Percentiles rank a stretch among this genome's conserved stretches.
Conservation (phyloP, 176 grass and related monocot species). For the Aegilops bicornis region DNA sequence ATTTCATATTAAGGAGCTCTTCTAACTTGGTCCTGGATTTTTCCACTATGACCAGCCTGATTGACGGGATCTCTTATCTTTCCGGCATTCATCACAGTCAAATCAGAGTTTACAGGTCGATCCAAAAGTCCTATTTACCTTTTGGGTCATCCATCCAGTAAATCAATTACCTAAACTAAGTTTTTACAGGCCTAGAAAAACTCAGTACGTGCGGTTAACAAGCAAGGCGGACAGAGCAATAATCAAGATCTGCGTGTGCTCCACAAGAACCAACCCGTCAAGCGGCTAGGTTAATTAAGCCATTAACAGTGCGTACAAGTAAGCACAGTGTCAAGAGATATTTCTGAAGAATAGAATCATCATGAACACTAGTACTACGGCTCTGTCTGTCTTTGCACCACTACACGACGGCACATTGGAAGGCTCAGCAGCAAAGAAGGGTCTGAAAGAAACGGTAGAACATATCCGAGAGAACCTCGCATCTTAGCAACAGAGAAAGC, state of each 20-base stretch:
- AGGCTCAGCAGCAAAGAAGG: background rate
- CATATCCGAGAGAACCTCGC: background rate
- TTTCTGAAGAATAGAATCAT: background rate
- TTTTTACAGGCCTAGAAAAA: background rate
- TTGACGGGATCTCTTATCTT: background rate
- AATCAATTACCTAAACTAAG: background rate
- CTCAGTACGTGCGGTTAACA: background rate
- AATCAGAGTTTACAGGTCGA: background rate
- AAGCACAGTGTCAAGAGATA: background rate
- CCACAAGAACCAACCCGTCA: background rate
- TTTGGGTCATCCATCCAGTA: background rate
- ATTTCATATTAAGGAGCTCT: too few relatives aligned
- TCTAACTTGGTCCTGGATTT: too few relatives aligned
- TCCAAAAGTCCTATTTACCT: background rate
- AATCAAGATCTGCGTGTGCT: background rate
- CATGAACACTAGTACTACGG: background rate
- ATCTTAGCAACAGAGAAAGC: constrained; percentile 14
- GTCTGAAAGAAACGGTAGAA: background rate
- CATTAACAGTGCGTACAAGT: too few relatives aligned
- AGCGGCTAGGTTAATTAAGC: too few relatives aligned
- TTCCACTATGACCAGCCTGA: too few relatives aligned
- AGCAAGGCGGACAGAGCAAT: background rate
- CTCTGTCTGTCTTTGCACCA: background rate
- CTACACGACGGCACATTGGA: constrained; percentile 26
- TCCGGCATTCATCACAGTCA: background rate